Evolutionary conservation across 1,284 basidiomycete genomes (phyloP), one percentile per base, ranked within the genome.

Genomic region (Xanthoconium separans): DNA sequence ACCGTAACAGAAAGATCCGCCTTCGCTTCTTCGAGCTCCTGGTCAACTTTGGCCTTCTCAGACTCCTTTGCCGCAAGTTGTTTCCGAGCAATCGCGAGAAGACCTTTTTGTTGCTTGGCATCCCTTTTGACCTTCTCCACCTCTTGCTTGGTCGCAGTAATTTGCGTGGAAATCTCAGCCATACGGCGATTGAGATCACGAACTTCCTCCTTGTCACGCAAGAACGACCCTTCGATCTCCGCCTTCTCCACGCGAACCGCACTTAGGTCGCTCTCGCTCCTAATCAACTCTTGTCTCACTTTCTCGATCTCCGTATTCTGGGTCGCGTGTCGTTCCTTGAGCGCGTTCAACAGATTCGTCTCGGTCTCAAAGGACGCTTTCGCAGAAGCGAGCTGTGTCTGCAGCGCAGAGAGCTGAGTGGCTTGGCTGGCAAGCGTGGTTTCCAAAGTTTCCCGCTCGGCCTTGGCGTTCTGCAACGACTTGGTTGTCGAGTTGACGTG

Each of bases 161-260:
- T 88, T 71, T 95, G 85, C 55, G 85, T 81, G 27, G 88, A 85
- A 16, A 87, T 81, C 66, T 95, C 93, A 24, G 85, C 76, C 84
- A 96, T 89, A 64, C 83, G 85, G 61, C 85, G 85, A 66, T 98
- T 89, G 57, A 98, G 74, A 30, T 87, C 91, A 40, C 96, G 80
- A 2, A 93, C 85, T 57, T 98, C 95, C 70, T 99, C 97, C 73
- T 97, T 98, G 71, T 98, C 97, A 33, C 90, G 81, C 61, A 99
- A 71, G 52, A 97, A 80, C 1, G 82, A 74, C 31, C 95, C 93
- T 70, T 98, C 95, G 12, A 98, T 78, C 73, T 99, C 96, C 27
- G 88, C 80, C 75, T 96, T 97, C 74, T 98, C 95, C 20, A 94
- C 84, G 34, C 89, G 81, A 50, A 97, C 70, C 5, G 89, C 95